phyloP scores from a whole-genome alignment of 2,329 filamentous ascomycete genomes.

The Alternaria alternata region DNA sequence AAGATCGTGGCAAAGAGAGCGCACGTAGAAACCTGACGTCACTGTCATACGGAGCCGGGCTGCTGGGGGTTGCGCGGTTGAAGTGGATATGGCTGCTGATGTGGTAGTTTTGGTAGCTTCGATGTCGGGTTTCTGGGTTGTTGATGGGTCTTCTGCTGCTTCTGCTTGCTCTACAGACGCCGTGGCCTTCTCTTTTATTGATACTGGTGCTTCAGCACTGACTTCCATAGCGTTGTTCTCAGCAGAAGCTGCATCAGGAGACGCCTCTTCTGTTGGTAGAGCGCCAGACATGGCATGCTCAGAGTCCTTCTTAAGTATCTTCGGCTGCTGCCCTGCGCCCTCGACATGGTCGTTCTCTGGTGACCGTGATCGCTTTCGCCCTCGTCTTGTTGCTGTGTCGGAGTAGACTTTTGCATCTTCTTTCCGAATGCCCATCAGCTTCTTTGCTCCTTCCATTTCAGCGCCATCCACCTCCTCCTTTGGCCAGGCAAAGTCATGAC shows the following conservation, averaged over 20 bases:
- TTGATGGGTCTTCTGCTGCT: not conserved
- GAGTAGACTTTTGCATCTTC: constrained; percentile 31
- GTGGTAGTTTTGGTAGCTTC: not conserved
- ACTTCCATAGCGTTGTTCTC: not conserved
- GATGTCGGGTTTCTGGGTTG: not conserved
- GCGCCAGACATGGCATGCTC: constrained; percentile 48
- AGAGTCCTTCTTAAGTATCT: constrained; percentile 36
- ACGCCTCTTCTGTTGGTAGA: constrained; percentile 28
- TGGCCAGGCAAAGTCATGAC: constrained; percentile 82
- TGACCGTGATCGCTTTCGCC: constrained; percentile 32
- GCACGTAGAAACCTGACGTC: constrained; percentile 95
- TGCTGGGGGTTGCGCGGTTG: constrained; percentile 64
- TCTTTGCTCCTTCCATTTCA: constrained; percentile 79
- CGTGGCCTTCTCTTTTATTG: constrained; percentile 5
- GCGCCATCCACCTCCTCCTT: constrained; percentile 76
- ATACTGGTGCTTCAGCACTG: not conserved
- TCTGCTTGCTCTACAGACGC: not conserved
- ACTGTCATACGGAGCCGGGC: constrained; percentile 88
- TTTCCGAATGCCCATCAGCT: constrained; percentile 59
- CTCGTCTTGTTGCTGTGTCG: constrained; percentile 37
- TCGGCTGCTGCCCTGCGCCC: constrained; percentile 29
- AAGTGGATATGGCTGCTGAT: not conserved
- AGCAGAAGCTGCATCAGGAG: not conserved
- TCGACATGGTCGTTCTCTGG: constrained; percentile 20
- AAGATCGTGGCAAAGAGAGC: constrained; percentile 90